Percentiles rank a stretch among this genome's conserved stretches.
Evolutionary conservation across 2,329 filamentous ascomycete genomes (phyloP).

Genomic region (Venturia pyrina): DNA sequence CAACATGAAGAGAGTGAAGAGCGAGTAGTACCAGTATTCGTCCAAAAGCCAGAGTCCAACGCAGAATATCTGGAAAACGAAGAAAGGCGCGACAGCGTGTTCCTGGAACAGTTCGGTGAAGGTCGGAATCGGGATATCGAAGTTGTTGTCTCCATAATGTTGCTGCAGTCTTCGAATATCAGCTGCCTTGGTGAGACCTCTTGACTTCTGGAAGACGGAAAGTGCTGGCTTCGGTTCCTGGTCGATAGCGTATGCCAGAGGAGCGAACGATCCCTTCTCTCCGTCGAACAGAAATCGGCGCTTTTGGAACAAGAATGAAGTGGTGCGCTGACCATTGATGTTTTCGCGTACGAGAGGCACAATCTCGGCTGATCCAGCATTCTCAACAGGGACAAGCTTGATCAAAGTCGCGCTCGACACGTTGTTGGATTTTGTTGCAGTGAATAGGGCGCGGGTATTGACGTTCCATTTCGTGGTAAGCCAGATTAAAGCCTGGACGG

Average conservation of each 20-base stretch:
- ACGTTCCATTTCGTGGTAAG: slow-evolving; percentile 97
- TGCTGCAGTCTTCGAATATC: slow-evolving; percentile 74
- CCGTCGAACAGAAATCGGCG: slow-evolving; percentile 81
- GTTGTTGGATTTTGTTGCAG: slow-evolving; percentile 57
- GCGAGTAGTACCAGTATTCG: slow-evolving; percentile 99
- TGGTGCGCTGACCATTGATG: slow-evolving; percentile 62
- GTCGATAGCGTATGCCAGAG: slow-evolving; percentile 77
- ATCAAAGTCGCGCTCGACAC: slow-evolving; percentile 72
- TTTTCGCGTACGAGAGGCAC: slow-evolving; percentile 70
- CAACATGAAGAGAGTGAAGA: slow-evolving; percentile 98
- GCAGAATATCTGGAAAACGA: slow-evolving; percentile 98
- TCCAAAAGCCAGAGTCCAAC: slow-evolving; percentile 97
- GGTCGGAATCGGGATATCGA: slow-evolving; percentile 93
- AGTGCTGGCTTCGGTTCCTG: slow-evolving; percentile 72
- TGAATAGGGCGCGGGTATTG: slow-evolving; percentile 72
- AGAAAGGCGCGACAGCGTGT: slow-evolving; percentile 96
- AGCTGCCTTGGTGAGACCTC: slow-evolving; percentile 62
- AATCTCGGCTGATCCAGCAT: slow-evolving; percentile 83
- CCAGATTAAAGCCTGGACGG: slow-evolving; percentile 80
- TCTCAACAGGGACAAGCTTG: slow-evolving; percentile 83
- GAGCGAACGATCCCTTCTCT: slow-evolving; percentile 63
- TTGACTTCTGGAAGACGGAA: slow-evolving; percentile 66
- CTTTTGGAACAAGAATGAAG: slow-evolving; percentile 96
- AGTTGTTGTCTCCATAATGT: slow-evolving; percentile 92
- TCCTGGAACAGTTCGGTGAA: slow-evolving; percentile 96